Evolutionary conservation across 1,284 basidiomycete genomes (phyloP).

Genomic region (Cutaneotrichosporon sp.): DNA sequence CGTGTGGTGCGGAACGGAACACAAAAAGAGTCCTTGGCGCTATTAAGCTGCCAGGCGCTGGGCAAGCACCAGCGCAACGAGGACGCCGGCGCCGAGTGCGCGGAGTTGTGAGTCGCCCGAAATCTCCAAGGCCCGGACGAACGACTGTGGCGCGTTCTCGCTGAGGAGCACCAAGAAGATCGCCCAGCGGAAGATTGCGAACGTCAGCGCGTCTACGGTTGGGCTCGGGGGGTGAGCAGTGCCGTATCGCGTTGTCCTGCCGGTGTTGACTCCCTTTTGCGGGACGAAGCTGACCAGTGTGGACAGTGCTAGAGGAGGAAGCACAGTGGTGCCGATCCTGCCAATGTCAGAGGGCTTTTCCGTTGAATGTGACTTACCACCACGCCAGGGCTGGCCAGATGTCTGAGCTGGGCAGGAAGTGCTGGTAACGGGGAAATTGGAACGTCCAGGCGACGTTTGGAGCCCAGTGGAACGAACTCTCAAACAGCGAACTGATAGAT

Average conservation of each 20-base stretch:
- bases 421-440: conserved; percentile 29
- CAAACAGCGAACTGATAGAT: conserved; percentile 30
- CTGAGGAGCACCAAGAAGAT: conserved; percentile 43
- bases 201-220: conserved; percentile 40
- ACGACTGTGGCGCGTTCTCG: conserved; percentile 35
- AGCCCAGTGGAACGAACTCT: conserved; percentile 39
- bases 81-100: conserved; percentile 39
- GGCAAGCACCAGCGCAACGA: conserved; percentile 38
- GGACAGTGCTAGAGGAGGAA: conserved; percentile 38
- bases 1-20: not conserved
- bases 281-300: conserved; percentile 41
- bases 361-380: too few species aligned
- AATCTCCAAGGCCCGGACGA: conserved; percentile 39
- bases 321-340: conserved; percentile 41
- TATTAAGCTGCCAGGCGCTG: conserved; percentile 23
- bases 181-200: conserved; percentile 40
- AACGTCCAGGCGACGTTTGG: conserved; percentile 32
- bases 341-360: not conserved
- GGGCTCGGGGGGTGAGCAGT: conserved; percentile 27
- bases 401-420: conserved; percentile 21
- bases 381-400: conserved; percentile 39
- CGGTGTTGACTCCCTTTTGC: conserved; percentile 26
- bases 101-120: conserved; percentile 41
- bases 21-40: not conserved
- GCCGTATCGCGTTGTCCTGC: conserved; percentile 27